Evolutionary conservation across 805 yeast species (phyloP).

Genomic region (Saccharomyces jurei): DNA sequence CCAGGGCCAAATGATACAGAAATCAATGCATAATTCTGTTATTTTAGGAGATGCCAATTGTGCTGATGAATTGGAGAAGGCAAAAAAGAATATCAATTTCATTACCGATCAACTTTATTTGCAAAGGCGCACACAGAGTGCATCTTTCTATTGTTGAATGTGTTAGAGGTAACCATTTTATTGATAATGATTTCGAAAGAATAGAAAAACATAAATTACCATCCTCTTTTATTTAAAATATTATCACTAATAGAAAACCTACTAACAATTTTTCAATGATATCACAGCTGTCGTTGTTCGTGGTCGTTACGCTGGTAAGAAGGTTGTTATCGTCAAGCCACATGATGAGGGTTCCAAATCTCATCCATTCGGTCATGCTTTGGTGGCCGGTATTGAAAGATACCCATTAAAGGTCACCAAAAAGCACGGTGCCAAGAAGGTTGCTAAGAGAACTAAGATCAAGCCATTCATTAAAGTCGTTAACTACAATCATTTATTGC

Average conservation of each 20-base stretch:
- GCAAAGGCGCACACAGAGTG: neutral
- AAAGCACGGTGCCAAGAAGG: constrained; percentile 86
- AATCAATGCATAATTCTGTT: neutral
- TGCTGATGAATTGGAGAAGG: too few species aligned
- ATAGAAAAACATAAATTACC: neutral
- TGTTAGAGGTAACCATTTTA: neutral
- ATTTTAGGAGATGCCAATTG: neutral
- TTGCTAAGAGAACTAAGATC: constrained; percentile 89
- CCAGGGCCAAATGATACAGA: neutral
- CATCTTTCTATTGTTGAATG: neutral
- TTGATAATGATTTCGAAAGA: neutral
- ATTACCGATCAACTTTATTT: neutral
- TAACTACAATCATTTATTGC: constrained; percentile 98
- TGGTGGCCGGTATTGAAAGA: constrained; percentile 97
- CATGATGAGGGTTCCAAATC: constrained; percentile 96
- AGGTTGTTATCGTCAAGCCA: constrained; percentile 94
- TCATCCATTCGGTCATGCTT: constrained; percentile 97
- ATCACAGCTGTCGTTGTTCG: constrained; percentile 85
- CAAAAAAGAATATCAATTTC: neutral
- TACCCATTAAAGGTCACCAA: constrained; percentile 92
- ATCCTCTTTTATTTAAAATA: neutral
- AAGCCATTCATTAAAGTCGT: constrained; percentile 96
- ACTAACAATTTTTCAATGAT: constrained; percentile 13
- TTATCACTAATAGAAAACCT: neutral
- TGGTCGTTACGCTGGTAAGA: constrained; percentile 99